phyloP scores from a whole-genome alignment of 179 eudicot genomes.

The Patellifolia procumbens region DNA sequence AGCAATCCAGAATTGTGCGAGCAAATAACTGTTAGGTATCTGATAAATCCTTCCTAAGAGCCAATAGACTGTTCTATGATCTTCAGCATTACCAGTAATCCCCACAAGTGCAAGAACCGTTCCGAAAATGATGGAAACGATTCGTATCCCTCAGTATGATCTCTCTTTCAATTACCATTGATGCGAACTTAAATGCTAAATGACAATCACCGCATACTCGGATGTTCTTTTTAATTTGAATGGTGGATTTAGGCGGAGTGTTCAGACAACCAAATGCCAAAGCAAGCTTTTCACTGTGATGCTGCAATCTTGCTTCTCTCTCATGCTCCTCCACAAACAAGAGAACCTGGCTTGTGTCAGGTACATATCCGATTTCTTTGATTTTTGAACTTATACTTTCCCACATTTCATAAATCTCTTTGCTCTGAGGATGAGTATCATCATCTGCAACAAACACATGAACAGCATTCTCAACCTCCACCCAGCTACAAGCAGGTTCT shows the following conservation, averaged over 20 bases:
- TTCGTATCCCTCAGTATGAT: constrained; percentile 74
- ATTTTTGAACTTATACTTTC: constrained; percentile 48
- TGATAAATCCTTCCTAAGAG: not conserved
- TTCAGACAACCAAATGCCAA: constrained; percentile 69
- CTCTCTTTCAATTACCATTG: constrained; percentile 57
- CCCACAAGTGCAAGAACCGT: constrained; percentile 76
- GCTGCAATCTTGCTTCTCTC: constrained; percentile 61
- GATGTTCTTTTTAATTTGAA: constrained; percentile 74
- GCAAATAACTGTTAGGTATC: not conserved
- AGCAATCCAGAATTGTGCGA: not conserved
- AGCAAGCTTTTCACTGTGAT: constrained; percentile 83
- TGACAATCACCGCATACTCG: constrained; percentile 89
- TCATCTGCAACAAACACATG: constrained; percentile 77
- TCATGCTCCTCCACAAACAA: constrained; percentile 57
- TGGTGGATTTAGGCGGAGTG: constrained; percentile 53
- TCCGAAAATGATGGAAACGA: constrained; percentile 69
- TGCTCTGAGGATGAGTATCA: constrained; percentile 60
- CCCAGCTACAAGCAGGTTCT: constrained; percentile 96
- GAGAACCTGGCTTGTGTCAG: constrained; percentile 70
- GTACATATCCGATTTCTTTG: constrained; percentile 65
- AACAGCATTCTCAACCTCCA: constrained; percentile 71
- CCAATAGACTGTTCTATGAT: not conserved
- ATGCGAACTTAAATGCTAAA: constrained; percentile 71
- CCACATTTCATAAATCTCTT: constrained; percentile 59
- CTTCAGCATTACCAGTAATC: constrained; percentile 67